Evolutionary conservation across 2,329 filamentous ascomycete genomes (phyloP).

Genomic region (Colletotrichum tabaci): DNA sequence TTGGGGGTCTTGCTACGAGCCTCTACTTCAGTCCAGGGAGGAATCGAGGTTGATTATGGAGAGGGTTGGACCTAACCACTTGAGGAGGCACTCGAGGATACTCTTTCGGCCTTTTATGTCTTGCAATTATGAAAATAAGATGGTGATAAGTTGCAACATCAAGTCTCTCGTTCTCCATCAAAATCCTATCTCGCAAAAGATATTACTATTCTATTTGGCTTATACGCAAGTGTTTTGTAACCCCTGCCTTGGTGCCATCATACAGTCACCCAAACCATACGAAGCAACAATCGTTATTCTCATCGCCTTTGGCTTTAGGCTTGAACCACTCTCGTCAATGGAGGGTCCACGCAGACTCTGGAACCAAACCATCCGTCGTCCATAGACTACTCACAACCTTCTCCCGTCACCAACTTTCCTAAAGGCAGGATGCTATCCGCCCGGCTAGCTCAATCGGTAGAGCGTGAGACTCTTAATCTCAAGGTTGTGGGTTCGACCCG

Average conservation of each 20-base stretch:
- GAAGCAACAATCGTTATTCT: background rate
- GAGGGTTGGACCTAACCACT: too few relatives aligned
- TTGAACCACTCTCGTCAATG: background rate
- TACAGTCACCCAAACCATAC: background rate
- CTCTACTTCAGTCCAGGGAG: background rate
- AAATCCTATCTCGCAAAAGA: fast-evolving
- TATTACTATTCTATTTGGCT: too few relatives aligned
- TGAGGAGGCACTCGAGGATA: background rate
- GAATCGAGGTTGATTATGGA: background rate
- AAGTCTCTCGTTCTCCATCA: too few relatives aligned
- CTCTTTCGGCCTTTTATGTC: background rate
- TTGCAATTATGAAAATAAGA: background rate
- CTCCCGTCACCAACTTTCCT: background rate
- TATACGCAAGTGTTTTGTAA: background rate
- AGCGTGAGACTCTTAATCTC: conserved; percentile 81
- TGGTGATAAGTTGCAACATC: background rate
- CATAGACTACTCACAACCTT: background rate
- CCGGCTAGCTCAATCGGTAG: conserved; percentile 80
- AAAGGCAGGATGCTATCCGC: conserved; percentile 47
- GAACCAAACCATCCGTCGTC: background rate
- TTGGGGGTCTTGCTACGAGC: background rate
- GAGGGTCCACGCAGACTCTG: background rate
- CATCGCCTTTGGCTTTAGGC: background rate
- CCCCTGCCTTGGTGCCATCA: background rate
- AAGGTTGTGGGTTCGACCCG: conserved; percentile 69